Evolutionary conservation across 352 stramenopile species (phyloP).

Genomic region (Blastocystis sp.): DNA sequence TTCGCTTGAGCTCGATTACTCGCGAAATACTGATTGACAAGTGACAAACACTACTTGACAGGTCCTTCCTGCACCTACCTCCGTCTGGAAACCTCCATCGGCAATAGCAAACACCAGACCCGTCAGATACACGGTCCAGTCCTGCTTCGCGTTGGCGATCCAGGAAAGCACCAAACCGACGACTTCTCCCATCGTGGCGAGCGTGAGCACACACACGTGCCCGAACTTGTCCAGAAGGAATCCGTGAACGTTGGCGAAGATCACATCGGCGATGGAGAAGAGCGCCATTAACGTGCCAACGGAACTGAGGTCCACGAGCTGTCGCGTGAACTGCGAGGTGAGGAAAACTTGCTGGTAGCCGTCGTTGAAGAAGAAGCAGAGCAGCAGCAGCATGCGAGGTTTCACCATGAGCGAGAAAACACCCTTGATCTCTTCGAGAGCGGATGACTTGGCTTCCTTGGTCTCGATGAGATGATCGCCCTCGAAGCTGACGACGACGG

Average conservation of each 20-base stretch:
- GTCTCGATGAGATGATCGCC: neutral
- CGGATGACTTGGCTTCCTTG: neutral
- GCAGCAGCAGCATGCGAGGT: neutral
- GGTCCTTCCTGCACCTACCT: neutral
- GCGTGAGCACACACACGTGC: neutral
- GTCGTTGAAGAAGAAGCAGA: conserved; percentile 38
- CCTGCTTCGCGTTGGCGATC: conserved; percentile 23
- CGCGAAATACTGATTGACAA: conserved; percentile 29
- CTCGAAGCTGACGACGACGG: neutral
- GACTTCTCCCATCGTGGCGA: neutral
- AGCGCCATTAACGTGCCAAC: neutral
- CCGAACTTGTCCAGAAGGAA: neutral
- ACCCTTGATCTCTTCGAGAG: neutral
- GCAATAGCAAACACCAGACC: conserved; percentile 32
- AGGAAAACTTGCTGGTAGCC: conserved; percentile 48
- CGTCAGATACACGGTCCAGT: conserved; percentile 7
- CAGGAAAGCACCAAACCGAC: neutral
- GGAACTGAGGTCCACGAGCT: neutral
- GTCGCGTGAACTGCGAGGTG: conserved; percentile 1
- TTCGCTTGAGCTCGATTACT: conserved; percentile 18
- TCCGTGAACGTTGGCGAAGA: conserved; percentile 7
- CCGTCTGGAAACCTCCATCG: conserved; percentile 35
- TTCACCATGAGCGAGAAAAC: neutral
- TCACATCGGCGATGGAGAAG: conserved; percentile 24
- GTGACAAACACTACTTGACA: conserved; percentile 12